These are phyloP conservation scores for Candida qinlingensis DNA, from an alignment of 805 yeast species.

Conservation along the genomic window DNA sequence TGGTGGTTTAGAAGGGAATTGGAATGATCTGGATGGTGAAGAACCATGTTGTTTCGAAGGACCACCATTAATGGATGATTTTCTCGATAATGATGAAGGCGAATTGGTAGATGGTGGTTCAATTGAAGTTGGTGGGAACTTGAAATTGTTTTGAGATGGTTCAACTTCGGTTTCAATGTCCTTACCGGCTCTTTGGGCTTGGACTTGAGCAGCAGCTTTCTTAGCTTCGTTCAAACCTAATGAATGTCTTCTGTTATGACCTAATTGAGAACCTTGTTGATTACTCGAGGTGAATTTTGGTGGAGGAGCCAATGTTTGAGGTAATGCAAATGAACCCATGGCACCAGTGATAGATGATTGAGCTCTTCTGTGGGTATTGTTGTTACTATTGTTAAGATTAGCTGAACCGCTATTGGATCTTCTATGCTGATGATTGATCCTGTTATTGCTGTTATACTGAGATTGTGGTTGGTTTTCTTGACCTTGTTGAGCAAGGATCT, in stretches of 20 bases:
- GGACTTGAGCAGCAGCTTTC: conserved; percentile 91
- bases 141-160: conserved; percentile 33
- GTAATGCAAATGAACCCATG: conserved; percentile 27
- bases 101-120: conserved; percentile 24
- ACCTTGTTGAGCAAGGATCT: conserved; percentile 65
- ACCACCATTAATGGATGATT: conserved; percentile 23
- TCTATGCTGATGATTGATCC: conserved; percentile 4
- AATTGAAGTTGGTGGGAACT: conserved; percentile 47
- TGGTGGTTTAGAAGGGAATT: conserved; percentile 76
- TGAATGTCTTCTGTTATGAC: conserved; percentile 90
- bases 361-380: conserved; percentile 40
- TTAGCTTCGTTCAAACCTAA: conserved; percentile 89
- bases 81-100: conserved; percentile 7
- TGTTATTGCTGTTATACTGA: conserved; percentile 29
- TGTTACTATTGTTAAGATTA: conserved; percentile 1
- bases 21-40: conserved; percentile 48
- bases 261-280: conserved; percentile 28
- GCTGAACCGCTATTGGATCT: conserved; percentile 3
- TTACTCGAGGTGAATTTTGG: conserved; percentile 15
- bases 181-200: conserved; percentile 53
- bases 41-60: conserved; percentile 2
- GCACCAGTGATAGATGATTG: conserved; percentile 35
- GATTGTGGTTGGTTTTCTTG: not conserved
- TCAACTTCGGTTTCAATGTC: conserved; percentile 15
- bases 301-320: conserved; percentile 20